A percentile compares a stretch with the other conserved stretches of the same genome.
Conservation (phyloP, 441 rosid species). For the Dalechampia spathulata region DNA sequence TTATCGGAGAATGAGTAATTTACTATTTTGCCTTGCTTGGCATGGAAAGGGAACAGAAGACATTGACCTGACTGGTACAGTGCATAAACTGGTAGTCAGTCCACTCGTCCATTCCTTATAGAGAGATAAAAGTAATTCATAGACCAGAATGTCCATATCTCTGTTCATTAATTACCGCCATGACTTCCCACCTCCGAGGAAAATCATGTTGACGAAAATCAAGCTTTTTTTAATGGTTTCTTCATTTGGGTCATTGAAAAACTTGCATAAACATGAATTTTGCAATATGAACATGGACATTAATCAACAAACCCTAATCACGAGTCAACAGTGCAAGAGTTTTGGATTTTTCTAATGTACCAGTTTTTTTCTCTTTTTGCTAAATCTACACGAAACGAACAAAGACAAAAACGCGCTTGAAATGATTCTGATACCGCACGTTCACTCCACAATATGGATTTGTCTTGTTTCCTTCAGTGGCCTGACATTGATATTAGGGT, state of each 20-base stretch:
- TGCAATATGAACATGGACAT: not conserved
- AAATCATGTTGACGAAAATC: too few relatives aligned
- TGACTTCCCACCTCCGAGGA: slow-evolving; percentile 6
- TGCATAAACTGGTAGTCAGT: slow-evolving; percentile 12
- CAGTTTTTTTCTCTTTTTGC: not conserved
- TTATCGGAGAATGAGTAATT: not conserved
- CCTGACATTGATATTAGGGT: slow-evolving; percentile 23
- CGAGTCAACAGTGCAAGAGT: slow-evolving; percentile 8
- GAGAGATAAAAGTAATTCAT: not conserved
- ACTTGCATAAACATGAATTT: too few relatives aligned
- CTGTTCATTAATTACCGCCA: slow-evolving; percentile 10
- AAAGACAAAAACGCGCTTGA: slow-evolving; percentile 9
- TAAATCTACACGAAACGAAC: slow-evolving; percentile 1
- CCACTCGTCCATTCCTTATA: not conserved
- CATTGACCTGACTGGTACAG: slow-evolving; percentile 10
- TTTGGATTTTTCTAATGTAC: not conserved
- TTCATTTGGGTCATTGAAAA: too few relatives aligned
- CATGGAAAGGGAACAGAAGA: slow-evolving; percentile 12
- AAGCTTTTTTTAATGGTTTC: too few relatives aligned
- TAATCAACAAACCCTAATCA: slow-evolving; percentile 25
- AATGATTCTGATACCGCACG: slow-evolving; percentile 13
- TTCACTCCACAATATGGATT: not conserved
- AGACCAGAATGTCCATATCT: slow-evolving; percentile 5
- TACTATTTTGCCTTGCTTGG: not conserved
- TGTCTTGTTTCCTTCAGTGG: not conserved